phyloP scores from a whole-genome alignment of 352 stramenopile genomes.

The Globisporangium cystogenes region DNA sequence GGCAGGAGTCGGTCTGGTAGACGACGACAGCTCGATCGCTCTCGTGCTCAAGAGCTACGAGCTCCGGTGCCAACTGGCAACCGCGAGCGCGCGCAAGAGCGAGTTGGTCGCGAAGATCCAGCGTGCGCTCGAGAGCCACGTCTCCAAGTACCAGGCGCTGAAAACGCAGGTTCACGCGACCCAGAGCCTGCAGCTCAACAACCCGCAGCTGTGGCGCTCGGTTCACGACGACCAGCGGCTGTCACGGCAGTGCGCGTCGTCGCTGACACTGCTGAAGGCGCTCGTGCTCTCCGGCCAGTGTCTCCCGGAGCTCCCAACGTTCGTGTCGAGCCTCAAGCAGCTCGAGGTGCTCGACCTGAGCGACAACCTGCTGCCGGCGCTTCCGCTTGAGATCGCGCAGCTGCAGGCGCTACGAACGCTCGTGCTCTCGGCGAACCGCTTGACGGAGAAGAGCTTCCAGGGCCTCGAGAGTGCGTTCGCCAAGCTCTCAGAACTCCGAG shows the following conservation, averaged over 20 bases:
- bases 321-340: slow-evolving; percentile 12
- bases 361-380: slow-evolving; percentile 20
- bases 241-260: slow-evolving; percentile 2
- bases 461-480: neutral
- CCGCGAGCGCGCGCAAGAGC: slow-evolving; percentile 14
- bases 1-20: neutral
- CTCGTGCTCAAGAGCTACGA: slow-evolving; percentile 26
- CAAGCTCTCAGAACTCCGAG: slow-evolving; percentile 13
- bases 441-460: slow-evolving; percentile 15
- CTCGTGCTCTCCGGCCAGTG: slow-evolving; percentile 17
- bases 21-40: slow-evolving; percentile 3
- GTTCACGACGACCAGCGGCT: slow-evolving; percentile 3
- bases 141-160: neutral
- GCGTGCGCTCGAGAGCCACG: slow-evolving; percentile 11
- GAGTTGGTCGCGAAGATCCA: slow-evolving; percentile 38
- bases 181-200: slow-evolving; percentile 16
- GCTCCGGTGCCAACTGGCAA: slow-evolving; percentile 17
- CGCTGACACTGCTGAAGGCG: slow-evolving; percentile 6
- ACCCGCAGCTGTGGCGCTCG: slow-evolving; percentile 1
- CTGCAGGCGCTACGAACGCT: slow-evolving; percentile 15
- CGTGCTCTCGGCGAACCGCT: slow-evolving; percentile 14
- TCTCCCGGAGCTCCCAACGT: slow-evolving; percentile 17
- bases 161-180: slow-evolving; percentile 2
- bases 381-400: slow-evolving; percentile 14
- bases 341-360: slow-evolving; percentile 29